Evolutionary conservation across 2,329 filamentous ascomycete species (phyloP).

Genomic region (Tolypocladium guangdongense): DNA sequence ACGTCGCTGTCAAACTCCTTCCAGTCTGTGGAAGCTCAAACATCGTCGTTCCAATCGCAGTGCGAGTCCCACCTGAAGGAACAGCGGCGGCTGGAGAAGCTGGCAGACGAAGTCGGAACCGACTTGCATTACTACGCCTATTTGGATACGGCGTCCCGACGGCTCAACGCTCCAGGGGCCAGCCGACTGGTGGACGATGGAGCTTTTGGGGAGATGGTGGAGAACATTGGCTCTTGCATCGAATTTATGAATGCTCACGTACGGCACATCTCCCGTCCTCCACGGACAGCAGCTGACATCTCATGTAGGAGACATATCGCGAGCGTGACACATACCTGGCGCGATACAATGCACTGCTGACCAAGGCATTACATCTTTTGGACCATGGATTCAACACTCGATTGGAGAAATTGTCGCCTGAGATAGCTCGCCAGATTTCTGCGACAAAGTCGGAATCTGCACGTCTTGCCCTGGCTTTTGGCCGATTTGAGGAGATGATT

Average conservation of each 20-base stretch:
- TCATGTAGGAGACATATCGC: slow-evolving; percentile 59
- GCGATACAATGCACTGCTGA: slow-evolving; percentile 72
- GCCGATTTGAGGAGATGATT: slow-evolving; percentile 48
- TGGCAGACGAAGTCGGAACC: slow-evolving; percentile 76
- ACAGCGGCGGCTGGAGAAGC: slow-evolving; percentile 63
- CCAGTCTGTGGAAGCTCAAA: slow-evolving; percentile 77
- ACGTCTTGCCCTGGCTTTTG: slow-evolving; percentile 47
- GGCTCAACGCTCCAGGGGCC: slow-evolving; percentile 85
- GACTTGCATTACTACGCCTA: slow-evolving; percentile 94
- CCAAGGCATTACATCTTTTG: slow-evolving; percentile 51
- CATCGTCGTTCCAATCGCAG: slow-evolving; percentile 82
- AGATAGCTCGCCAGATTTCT: slow-evolving; percentile 43
- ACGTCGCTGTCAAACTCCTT: slow-evolving; percentile 78
- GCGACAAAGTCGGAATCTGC: slow-evolving; percentile 48
- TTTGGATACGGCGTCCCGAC: slow-evolving; percentile 78
- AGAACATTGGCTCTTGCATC: slow-evolving; percentile 80
- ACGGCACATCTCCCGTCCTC: slow-evolving; percentile 17
- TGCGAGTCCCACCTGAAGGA: slow-evolving; percentile 81
- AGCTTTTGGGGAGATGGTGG: slow-evolving; percentile 79
- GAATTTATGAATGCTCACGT: slow-evolving; percentile 86
- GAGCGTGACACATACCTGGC: slow-evolving; percentile 83
- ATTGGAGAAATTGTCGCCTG: slow-evolving; percentile 40
- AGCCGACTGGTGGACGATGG: slow-evolving; percentile 74
- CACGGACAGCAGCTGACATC: background rate
- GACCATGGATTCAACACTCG: slow-evolving; percentile 45